A percentile compares a stretch with the other conserved stretches of the same genome.
Conservation (phyloP, 2,329 filamentous ascomycete genomes). For the Alternaria tenuissima region DNA sequence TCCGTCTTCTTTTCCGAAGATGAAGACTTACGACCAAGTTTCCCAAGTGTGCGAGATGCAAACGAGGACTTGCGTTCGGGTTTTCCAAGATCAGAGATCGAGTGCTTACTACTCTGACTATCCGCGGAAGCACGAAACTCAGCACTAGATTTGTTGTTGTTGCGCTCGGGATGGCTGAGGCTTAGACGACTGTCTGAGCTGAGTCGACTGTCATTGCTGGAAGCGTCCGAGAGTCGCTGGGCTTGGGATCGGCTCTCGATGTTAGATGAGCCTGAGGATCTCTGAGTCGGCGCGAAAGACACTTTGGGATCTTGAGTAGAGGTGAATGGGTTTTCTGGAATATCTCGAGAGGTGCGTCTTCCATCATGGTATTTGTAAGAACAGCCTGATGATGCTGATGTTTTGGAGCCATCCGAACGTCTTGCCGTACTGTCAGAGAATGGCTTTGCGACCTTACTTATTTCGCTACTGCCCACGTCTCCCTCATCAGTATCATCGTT, state of each 20-base stretch:
- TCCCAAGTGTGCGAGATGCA: neutral
- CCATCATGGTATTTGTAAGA: neutral
- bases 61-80: neutral
- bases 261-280: neutral
- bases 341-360: neutral
- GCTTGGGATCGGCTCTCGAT: neutral
- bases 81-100: neutral
- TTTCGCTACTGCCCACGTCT: neutral
- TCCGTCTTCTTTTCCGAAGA: neutral
- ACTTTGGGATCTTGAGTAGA: neutral
- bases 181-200: neutral
- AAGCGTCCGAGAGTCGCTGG: neutral
- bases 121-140: neutral
- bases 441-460: neutral
- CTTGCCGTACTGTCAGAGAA: neutral
- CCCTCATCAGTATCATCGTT: neutral
- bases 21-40: neutral
- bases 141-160: neutral
- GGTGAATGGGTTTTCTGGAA: neutral
- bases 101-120: neutral
- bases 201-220: neutral
- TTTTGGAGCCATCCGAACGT: neutral
- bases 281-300: neutral
- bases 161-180: neutral
- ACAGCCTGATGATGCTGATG: neutral